Conservation (phyloP, 345 rosid species). For the Syzygium grande region DNA sequence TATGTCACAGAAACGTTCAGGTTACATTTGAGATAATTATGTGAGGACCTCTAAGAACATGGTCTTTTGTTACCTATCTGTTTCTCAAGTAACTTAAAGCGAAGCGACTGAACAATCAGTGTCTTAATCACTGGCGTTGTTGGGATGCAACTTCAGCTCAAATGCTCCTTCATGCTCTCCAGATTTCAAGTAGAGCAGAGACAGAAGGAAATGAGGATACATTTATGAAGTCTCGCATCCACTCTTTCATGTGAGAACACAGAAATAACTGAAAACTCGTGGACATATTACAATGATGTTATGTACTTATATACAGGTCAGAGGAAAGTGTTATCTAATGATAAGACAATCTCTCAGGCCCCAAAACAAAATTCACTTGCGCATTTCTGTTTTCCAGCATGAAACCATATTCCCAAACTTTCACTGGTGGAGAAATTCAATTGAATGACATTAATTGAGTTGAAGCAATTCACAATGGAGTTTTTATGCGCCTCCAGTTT, state of each 20-base stretch:
- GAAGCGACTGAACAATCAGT: not conserved
- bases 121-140: not conserved
- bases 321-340: not conserved
- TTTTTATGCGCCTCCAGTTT: not conserved
- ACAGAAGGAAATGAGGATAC: not conserved
- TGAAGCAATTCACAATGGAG: not conserved
- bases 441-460: not conserved
- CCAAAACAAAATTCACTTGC: not conserved
- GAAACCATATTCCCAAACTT: not conserved
- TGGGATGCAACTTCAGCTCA: not conserved
- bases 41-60: not conserved
- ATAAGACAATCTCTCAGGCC: not conserved
- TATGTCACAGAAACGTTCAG: not conserved
- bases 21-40: not conserved
- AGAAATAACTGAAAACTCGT: not conserved
- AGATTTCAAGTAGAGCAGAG: not conserved
- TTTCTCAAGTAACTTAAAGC: not conserved
- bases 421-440: not conserved
- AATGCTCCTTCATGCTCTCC: not conserved
- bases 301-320: not conserved
- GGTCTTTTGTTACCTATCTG: not conserved
- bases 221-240: not conserved
- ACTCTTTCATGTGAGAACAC: not conserved
- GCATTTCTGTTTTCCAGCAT: not conserved
- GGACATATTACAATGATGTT: not conserved